These are phyloP conservation scores for Porpolomopsis calyptriformis DNA, from an alignment of 768 basidiomycete species.

Conservation along the genomic window DNA sequence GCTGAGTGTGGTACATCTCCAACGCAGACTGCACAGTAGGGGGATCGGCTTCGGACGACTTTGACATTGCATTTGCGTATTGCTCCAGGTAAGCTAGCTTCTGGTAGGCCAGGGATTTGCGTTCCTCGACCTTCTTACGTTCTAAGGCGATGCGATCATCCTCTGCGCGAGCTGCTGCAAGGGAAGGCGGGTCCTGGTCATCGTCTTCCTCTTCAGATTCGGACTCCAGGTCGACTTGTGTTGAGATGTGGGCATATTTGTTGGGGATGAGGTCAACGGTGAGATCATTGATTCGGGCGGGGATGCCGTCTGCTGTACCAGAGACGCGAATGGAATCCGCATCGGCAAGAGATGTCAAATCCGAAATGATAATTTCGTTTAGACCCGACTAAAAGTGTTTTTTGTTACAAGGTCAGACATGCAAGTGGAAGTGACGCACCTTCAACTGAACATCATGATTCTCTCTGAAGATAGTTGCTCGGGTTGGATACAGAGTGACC, in stretches of 20 bases:
- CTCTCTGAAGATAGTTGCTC: background rate
- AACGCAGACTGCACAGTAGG: background rate
- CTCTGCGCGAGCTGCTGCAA: background rate
- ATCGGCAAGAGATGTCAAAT: background rate
- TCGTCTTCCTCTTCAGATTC: background rate
- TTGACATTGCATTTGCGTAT: background rate
- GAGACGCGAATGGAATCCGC: slow-evolving; percentile 1
- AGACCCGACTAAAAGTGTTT: background rate
- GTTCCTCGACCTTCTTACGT: background rate
- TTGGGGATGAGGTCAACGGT: slow-evolving; percentile 1
- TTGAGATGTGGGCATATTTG: background rate
- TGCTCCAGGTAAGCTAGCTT: background rate
- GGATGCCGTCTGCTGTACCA: background rate
- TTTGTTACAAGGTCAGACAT: background rate
- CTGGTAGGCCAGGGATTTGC: background rate
- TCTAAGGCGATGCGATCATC: background rate
- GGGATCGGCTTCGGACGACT: background rate
- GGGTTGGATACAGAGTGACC: slow-evolving; percentile 1
- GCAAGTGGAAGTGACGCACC: background rate
- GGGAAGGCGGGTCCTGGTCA: background rate
- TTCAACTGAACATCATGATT: slow-evolving; percentile 1
- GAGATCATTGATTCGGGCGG: slow-evolving; percentile 1
- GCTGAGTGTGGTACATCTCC: background rate
- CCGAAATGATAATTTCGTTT: slow-evolving; percentile 1
- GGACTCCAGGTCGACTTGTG: background rate